Evolutionary conservation across 345 rosid species (phyloP), one percentile per base, ranked within the genome.

Genomic region (Durio zibethinus): DNA sequence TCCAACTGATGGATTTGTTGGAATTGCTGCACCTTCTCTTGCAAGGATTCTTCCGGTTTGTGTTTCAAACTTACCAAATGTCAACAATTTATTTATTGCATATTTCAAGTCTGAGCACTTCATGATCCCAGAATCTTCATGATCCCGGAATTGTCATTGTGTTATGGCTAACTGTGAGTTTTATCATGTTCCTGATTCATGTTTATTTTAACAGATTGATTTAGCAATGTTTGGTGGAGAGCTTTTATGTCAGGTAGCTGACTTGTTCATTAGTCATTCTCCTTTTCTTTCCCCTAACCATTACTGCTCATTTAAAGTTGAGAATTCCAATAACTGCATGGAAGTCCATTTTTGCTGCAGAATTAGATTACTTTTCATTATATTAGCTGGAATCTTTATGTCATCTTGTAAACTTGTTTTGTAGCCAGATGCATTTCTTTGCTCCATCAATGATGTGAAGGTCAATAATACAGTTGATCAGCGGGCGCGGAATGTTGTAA

Each of bases 341-440:
- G 42, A 20, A 62, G 12, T 47, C 25, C 33, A 43, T 43, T 63
- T 63, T 48, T 53, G 11, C 21, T 15, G 73, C 63, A 31, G 27
- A 20, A n/a, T 40, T 75, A 61, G 45, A 23, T 54, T 53, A 36
- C 40, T 25, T 52, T 65, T 66, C 36, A 12, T 73, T 57, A 57
- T 9, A 40, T 27, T 53, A 70, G 72, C 53, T 18, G 74, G 73
- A 78, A 65, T 16, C 62, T 75, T 80, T 72, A 66, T 82, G 75
- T 83, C 77, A 81, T 76, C 78, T 73, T 60, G 56, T 80, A 53
- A 62, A 60, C 64, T 75, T 88, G 77, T 70, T 85, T 76, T 91
- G 86, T 88, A 97, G 99, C 96, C 97, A 88, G 99, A 97, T 91
- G 94, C 98, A 78, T 97, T 97, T 80, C 93, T 97, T 71, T 97